Base-by-base conservation (phyloP, 768 basidiomycete genomes). In the Antrodiella citrinella region DNA sequence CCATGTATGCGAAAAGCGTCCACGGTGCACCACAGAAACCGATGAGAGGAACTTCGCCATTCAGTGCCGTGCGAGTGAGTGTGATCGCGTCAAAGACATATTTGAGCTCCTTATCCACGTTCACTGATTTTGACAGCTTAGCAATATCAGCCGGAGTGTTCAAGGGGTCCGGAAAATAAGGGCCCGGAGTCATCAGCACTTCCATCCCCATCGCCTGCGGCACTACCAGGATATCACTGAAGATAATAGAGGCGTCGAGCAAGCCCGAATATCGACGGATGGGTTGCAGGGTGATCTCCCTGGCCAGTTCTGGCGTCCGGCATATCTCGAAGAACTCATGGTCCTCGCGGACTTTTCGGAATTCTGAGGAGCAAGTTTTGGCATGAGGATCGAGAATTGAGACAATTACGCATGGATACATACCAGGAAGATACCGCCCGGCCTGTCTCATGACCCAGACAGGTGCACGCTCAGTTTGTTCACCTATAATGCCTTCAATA, bases 361-460 rank as follows among this genome's bases (percentile, higher is more conserved):
- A 98, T 71, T 97, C 95, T 95, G 64, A 7, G 13, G 7, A 20
- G 3, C 15, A 12, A n/a, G n/a, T n/a, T n/a, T n/a, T n/a, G n/a
- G n/a, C n/a, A n/a, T n/a, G n/a, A n/a, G n/a, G n/a, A n/a, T n/a
- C n/a, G n/a, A n/a, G n/a, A n/a, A n/a, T n/a, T n/a, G n/a, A n/a
- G n/a, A n/a, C n/a, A n/a, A n/a, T n/a, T n/a, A n/a, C n/a, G n/a
- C n/a, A n/a, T 53, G 41, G n/a, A 44, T 51, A 64, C 68, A 62
- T 59, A 88, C 89, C 94, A 67, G 94, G 94, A 43, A 97, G 80
- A 70, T 95, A 94, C 47, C 94, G 81, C 45, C 94, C 94, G 20
- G 94, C 94, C 65, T 97, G 94, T 26, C 94, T 81, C 94, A 97
- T 97, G 45, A 95, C 87, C 94, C 94, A 97, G 50, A 93, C 91